A percentile compares a stretch with the other conserved stretches of the same genome.
Evolutionary conservation across 345 rosid genomes (phyloP).

Genomic region (Brassica incana): DNA sequence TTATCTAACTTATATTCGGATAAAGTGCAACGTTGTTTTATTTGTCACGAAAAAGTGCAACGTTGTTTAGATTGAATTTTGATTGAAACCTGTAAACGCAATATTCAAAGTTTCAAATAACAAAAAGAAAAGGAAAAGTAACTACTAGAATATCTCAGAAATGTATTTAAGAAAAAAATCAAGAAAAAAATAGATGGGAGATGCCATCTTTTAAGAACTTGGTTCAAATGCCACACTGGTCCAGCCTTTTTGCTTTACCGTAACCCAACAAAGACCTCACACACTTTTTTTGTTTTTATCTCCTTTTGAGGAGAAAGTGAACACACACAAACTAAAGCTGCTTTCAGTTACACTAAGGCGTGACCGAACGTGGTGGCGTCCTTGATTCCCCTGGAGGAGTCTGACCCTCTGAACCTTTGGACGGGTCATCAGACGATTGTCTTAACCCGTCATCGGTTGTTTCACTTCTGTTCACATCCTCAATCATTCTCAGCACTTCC

Average conservation of each 20-base stretch:
- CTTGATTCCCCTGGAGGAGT: constrained; percentile 77
- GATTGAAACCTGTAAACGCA: constrained; percentile 17
- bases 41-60: not conserved
- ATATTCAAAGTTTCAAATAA: not conserved
- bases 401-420: constrained; percentile 86
- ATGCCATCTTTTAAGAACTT: constrained; percentile 30
- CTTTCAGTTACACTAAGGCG: constrained; percentile 46
- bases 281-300: constrained; percentile 31
- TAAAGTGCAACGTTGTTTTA: not conserved
- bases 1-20: not conserved
- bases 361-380: constrained; percentile 58
- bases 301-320: constrained; percentile 34
- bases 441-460: constrained; percentile 75
- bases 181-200: constrained; percentile 26
- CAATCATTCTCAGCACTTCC: constrained; percentile 88
- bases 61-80: constrained; percentile 12
- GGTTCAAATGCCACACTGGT: constrained; percentile 30
- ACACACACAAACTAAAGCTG: constrained; percentile 28
- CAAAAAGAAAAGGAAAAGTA: not conserved
- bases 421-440: constrained; percentile 96
- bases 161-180: not conserved
- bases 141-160: constrained; percentile 20
- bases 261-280: constrained; percentile 37
- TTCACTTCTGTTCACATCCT: constrained; percentile 77
- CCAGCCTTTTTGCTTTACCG: constrained; percentile 29